These are phyloP conservation scores for Penicillium parvum DNA, from an alignment of 495 filamentous ascomycete species.

Conservation along the genomic window DNA sequence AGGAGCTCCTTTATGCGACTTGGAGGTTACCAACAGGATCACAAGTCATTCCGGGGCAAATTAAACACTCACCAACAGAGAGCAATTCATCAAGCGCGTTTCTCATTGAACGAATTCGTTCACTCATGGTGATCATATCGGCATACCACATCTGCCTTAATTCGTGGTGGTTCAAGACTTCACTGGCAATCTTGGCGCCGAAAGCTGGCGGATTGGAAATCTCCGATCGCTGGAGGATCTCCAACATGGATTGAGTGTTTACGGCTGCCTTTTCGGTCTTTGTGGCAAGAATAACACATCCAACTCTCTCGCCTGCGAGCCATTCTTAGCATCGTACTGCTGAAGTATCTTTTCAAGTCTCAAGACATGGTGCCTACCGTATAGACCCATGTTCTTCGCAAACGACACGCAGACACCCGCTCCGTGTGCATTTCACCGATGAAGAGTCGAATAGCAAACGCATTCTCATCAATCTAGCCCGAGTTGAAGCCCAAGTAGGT, in stretches of 20 bases:
- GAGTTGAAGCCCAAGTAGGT: slow-evolving; percentile 45
- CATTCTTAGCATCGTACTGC: too few relatives aligned
- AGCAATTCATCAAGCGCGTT: slow-evolving; percentile 22
- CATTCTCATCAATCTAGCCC: slow-evolving; percentile 38
- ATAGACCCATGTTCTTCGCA: slow-evolving; percentile 48
- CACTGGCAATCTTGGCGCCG: slow-evolving; percentile 36
- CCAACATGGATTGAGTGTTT: slow-evolving; percentile 26
- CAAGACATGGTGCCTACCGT: slow-evolving; percentile 31
- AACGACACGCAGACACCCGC: slow-evolving; percentile 35
- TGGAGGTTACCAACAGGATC: neutral
- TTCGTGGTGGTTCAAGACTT: slow-evolving; percentile 23
- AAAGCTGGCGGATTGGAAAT: slow-evolving; percentile 39
- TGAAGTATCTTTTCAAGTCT: too few relatives aligned
- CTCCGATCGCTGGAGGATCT: slow-evolving; percentile 35
- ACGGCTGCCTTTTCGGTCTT: slow-evolving; percentile 13
- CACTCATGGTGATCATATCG: slow-evolving; percentile 40
- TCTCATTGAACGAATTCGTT: slow-evolving; percentile 34
- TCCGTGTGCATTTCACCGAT: slow-evolving; percentile 26
- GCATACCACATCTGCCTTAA: slow-evolving; percentile 33
- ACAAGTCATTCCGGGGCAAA: neutral
- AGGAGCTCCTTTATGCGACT: slow-evolving; percentile 28
- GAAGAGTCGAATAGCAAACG: slow-evolving; percentile 40
- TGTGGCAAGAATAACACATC: slow-evolving; percentile 16
- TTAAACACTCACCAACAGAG: slow-evolving; percentile 7
- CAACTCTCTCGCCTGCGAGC: slow-evolving; percentile 29